A percentile compares a stretch with the other conserved stretches of the same genome.
Conservation (phyloP, 495 filamentous ascomycete genomes). For the Xylaria cubensis region DNA sequence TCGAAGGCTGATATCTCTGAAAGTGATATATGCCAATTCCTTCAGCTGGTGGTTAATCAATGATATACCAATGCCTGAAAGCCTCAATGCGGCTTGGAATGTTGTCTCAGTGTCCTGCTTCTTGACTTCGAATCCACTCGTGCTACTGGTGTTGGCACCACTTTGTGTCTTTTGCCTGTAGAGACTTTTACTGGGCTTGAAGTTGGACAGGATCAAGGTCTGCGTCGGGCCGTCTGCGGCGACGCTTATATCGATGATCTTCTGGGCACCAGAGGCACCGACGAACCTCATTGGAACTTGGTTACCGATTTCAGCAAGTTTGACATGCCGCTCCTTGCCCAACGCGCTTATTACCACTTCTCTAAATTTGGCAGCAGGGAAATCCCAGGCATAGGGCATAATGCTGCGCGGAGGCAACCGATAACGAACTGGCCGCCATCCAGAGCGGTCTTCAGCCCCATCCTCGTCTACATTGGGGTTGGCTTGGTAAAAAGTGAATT, state of each 20-base stretch:
- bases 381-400: slow-evolving; percentile 99
- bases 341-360: slow-evolving; percentile 83
- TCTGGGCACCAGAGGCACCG: slow-evolving; percentile 68
- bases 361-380: slow-evolving; percentile 94
- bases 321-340: slow-evolving; percentile 85
- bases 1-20: slow-evolving; percentile 90
- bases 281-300: slow-evolving; percentile 81
- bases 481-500: slow-evolving; percentile 93
- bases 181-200: slow-evolving; percentile 89
- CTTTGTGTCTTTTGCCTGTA: slow-evolving; percentile 83
- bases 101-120: slow-evolving; percentile 83
- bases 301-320: slow-evolving; percentile 95
- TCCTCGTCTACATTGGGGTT: slow-evolving; percentile 77
- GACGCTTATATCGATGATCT: slow-evolving; percentile 95
- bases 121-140: slow-evolving; percentile 88
- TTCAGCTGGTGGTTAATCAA: slow-evolving; percentile 90
- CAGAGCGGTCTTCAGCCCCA: slow-evolving; percentile 77
- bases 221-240: slow-evolving; percentile 94
- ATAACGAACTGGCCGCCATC: slow-evolving; percentile 90
- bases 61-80: slow-evolving; percentile 92
- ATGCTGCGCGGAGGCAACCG: slow-evolving; percentile 94
- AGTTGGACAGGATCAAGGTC: slow-evolving; percentile 93
- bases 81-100: slow-evolving; percentile 83
- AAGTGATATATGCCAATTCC: slow-evolving; percentile 92
- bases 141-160: slow-evolving; percentile 55